Percentiles rank a stretch among this genome's conserved stretches.
Conservation (phyloP, 2,329 filamentous ascomycete species). For the Grosmannia clavigera region DNA sequence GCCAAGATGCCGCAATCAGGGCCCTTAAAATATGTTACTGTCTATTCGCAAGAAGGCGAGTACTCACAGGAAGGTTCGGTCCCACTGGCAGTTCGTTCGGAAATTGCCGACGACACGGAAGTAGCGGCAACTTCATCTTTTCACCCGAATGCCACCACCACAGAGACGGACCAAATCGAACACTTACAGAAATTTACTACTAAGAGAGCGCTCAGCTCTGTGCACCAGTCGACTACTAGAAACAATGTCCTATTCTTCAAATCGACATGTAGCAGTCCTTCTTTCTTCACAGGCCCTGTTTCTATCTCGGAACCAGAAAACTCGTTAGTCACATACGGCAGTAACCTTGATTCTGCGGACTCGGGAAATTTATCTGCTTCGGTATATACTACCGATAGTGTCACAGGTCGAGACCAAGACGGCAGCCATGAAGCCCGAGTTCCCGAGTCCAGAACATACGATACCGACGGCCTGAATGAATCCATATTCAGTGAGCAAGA, state of each 20-base stretch:
- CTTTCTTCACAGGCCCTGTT: not conserved
- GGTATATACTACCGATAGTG: not conserved
- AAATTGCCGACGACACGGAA: not conserved
- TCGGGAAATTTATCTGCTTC: not conserved
- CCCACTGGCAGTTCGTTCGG: not conserved
- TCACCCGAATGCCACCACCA: not conserved
- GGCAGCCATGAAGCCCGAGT: not conserved
- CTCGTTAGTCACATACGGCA: not conserved
- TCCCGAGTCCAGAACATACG: not conserved
- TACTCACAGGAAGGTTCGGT: not conserved
- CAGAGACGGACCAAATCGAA: not conserved
- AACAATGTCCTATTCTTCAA: not conserved
- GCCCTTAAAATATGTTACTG: no score
- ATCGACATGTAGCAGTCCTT: not conserved
- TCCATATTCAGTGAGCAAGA: constrained; percentile 24
- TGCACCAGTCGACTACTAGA: not conserved
- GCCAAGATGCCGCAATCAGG: not conserved
- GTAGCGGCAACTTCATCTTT: not conserved
- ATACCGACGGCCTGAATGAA: not conserved
- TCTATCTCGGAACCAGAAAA: not conserved
- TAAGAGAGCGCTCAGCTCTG: not conserved
- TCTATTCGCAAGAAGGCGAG: not conserved
- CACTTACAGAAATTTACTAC: not conserved
- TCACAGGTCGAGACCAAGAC: not conserved
- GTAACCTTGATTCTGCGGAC: not conserved